Conservation (phyloP, 1,284 basidiomycete genomes). For the Malassezia obtusa region DNA sequence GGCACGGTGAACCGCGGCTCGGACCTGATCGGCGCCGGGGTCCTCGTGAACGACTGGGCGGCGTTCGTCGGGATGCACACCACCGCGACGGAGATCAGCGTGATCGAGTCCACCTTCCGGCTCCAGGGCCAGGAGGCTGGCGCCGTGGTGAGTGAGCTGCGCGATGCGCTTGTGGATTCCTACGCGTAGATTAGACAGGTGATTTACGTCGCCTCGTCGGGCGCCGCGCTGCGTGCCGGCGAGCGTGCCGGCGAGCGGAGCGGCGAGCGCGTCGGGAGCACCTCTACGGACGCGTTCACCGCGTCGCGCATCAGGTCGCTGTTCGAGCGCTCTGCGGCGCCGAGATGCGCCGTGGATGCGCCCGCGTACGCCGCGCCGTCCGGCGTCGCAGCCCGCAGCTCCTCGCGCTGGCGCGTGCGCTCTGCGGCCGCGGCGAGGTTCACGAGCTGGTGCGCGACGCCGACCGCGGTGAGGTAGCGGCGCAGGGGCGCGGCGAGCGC, state of each 20-base stretch:
- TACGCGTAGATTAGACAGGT: slow-evolving; percentile 27
- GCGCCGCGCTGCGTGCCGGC: neutral
- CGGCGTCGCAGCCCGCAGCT: slow-evolving; percentile 1
- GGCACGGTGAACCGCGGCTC: slow-evolving; percentile 97
- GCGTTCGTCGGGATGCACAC: slow-evolving; percentile 61
- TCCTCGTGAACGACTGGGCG: slow-evolving; percentile 98
- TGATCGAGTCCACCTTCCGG: slow-evolving; percentile 91
- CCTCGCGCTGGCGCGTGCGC: slow-evolving; percentile 9
- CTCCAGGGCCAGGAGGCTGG: slow-evolving; percentile 27
- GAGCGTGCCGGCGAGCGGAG: neutral
- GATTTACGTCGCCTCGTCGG: neutral
- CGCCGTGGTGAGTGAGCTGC: slow-evolving; percentile 39
- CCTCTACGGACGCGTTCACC: slow-evolving; percentile 7
- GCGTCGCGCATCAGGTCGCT: slow-evolving; percentile 6
- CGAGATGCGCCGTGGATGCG: neutral
- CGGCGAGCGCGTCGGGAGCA: neutral
- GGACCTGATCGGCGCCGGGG: slow-evolving; percentile 90
- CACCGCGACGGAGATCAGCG: slow-evolving; percentile 93
- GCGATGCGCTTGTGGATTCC: slow-evolving; percentile 44
- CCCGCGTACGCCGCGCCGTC: slow-evolving; percentile 1
- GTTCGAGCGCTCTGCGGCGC: slow-evolving; percentile 4
- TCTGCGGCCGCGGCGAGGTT: slow-evolving; percentile 6
- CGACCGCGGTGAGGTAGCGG: slow-evolving; percentile 14
- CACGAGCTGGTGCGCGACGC: slow-evolving; percentile 5
- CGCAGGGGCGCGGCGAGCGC: slow-evolving; percentile 8